Percentiles rank a stretch among this genome's conserved stretches.
Evolutionary conservation across 441 rosid genomes (phyloP).

Genomic region (Mallotus japonicus): DNA sequence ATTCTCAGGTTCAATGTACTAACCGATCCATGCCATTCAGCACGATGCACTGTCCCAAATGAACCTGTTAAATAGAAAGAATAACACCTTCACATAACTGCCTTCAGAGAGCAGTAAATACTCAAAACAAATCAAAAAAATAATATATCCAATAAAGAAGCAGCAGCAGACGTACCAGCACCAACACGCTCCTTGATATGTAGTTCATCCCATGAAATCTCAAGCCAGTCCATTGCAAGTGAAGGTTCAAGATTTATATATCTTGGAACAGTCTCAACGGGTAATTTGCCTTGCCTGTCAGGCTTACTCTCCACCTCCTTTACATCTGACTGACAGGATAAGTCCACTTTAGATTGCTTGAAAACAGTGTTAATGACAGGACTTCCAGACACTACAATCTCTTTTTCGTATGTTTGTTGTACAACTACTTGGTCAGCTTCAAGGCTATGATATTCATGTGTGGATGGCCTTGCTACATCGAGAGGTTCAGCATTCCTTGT

Average conservation of each 20-base stretch:
- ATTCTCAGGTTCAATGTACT: conserved; percentile 28
- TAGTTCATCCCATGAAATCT: conserved; percentile 87
- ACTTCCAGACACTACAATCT: conserved; percentile 35
- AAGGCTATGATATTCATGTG: conserved; percentile 32
- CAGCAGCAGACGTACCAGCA: conserved; percentile 59
- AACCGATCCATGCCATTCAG: conserved; percentile 99
- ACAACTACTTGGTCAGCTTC: conserved; percentile 30
- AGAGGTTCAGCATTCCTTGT: conserved; percentile 29
- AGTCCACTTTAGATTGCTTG: conserved; percentile 37
- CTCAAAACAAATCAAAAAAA: neutral
- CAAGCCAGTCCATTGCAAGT: conserved; percentile 98
- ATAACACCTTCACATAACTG: neutral
- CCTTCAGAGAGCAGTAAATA: neutral
- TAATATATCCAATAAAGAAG: conserved; percentile 1
- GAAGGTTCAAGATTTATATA: conserved; percentile 84
- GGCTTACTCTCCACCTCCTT: conserved; percentile 36
- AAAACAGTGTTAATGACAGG: conserved; percentile 24
- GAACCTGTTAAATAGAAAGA: conserved; percentile 53
- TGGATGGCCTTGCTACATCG: conserved; percentile 27
- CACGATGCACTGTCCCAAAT: conserved; percentile 96
- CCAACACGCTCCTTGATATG: conserved; percentile 94
- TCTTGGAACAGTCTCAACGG: conserved; percentile 47
- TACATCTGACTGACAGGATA: conserved; percentile 37
- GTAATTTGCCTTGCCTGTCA: conserved; percentile 38
- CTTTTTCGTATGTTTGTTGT: conserved; percentile 36